Evolutionary conservation across 106 monocot genomes (phyloP).

Genomic region (Cymbidium sinense): DNA sequence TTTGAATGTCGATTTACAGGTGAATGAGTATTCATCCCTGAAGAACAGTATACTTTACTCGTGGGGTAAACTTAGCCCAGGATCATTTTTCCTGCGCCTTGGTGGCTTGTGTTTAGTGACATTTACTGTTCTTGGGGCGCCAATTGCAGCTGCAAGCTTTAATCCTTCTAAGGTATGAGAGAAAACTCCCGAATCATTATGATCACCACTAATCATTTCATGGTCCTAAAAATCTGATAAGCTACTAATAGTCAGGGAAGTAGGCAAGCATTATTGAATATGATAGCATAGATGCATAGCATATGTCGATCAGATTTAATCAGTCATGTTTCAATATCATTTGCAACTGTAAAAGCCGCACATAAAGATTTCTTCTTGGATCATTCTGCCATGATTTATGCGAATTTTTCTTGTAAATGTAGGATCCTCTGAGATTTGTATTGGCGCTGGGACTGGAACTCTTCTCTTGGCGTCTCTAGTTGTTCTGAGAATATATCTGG

Average conservation of each 20-base stretch:
- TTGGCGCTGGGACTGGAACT: constrained; percentile 87
- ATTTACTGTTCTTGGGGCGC: constrained; percentile 67
- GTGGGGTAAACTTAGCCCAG: constrained; percentile 74
- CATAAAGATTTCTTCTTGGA: too few relatives aligned
- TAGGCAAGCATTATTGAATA: too few relatives aligned
- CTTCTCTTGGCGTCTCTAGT: constrained; percentile 67
- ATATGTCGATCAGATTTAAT: too few relatives aligned
- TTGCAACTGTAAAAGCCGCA: too few relatives aligned
- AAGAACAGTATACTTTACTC: constrained; percentile 71
- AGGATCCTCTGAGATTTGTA: constrained; percentile 78
- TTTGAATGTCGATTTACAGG: constrained; percentile 21
- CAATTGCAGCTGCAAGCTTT: constrained; percentile 90
- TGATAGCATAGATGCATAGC: too few relatives aligned
- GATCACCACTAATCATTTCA: too few relatives aligned
- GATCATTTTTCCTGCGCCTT: constrained; percentile 67
- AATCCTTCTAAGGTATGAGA: constrained; percentile 57
- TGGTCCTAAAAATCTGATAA: too few relatives aligned
- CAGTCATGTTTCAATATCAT: too few relatives aligned
- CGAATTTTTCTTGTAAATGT: constrained; percentile 11
- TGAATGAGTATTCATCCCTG: constrained; percentile 85
- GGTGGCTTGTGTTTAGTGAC: constrained; percentile 58
- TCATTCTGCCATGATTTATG: too few relatives aligned
- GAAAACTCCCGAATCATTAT: too few relatives aligned
- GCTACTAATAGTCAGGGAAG: too few relatives aligned
- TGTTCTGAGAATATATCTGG: constrained; percentile 79